phyloP scores from a whole-genome alignment of 352 stramenopile genomes.

The Phytophthora syringae region DNA sequence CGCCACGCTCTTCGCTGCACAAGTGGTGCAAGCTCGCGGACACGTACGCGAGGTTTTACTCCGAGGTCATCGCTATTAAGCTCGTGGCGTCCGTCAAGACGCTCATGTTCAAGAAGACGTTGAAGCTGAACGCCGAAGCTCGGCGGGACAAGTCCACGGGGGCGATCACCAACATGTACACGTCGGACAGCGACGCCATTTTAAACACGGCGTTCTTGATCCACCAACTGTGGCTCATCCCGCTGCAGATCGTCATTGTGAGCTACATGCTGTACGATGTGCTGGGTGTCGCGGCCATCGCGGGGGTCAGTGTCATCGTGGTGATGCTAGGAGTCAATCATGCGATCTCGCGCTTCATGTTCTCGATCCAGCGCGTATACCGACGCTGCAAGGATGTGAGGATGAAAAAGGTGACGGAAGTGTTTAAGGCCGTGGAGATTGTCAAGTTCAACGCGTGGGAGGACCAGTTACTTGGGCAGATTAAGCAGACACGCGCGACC shows the following conservation, averaged over 20 bases:
- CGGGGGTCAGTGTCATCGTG: conserved; percentile 49
- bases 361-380: conserved; percentile 33
- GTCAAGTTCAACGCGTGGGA: conserved; percentile 96
- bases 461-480: conserved; percentile 75
- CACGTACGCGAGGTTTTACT: conserved; percentile 54
- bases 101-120: conserved; percentile 59
- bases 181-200: conserved; percentile 56
- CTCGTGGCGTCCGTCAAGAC: conserved; percentile 58
- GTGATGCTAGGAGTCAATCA: conserved; percentile 45
- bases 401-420: conserved; percentile 65
- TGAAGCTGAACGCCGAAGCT: conserved; percentile 51
- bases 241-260: conserved; percentile 51
- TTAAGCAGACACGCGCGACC: conserved; percentile 31
- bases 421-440: conserved; percentile 84
- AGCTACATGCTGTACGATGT: conserved; percentile 57
- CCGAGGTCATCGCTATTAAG: conserved; percentile 61
- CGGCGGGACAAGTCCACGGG: conserved; percentile 54
- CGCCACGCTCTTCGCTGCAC: conserved; percentile 44
- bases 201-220: conserved; percentile 44
- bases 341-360: conserved; percentile 41
- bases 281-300: conserved; percentile 43
- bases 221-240: conserved; percentile 75
- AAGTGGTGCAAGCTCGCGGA: conserved; percentile 64
- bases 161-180: conserved; percentile 73
- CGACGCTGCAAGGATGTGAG: conserved; percentile 53